A percentile compares a stretch with the other conserved stretches of the same genome.
Evolutionary conservation across 2,329 filamentous ascomycete genomes (phyloP).

Genomic region (Paracorniculantispora psalliotae): DNA sequence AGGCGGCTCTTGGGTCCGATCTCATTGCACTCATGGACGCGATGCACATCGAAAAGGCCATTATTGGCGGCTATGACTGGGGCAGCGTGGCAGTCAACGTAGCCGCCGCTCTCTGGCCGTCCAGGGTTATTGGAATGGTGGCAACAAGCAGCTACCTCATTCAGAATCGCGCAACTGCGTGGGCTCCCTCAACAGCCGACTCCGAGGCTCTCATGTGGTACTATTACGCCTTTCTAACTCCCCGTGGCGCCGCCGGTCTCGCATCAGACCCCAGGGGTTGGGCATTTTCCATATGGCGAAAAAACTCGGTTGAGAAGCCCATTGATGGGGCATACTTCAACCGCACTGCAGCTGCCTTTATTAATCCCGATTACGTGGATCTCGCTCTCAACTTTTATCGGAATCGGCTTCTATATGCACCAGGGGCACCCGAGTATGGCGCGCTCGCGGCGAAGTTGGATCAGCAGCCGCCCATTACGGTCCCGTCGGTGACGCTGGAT

Average conservation of each 20-base stretch:
- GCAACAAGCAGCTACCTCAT: slow-evolving; percentile 8
- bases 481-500: neutral
- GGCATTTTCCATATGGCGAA: neutral
- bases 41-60: slow-evolving; percentile 7
- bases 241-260: neutral
- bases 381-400: slow-evolving; percentile 13
- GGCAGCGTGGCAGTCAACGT: slow-evolving; percentile 9
- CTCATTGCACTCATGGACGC: slow-evolving; percentile 10
- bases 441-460: slow-evolving; percentile 3
- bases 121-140: slow-evolving; percentile 4
- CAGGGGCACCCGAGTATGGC: slow-evolving; percentile 10
- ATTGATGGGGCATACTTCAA: neutral
- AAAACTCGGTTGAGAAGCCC: neutral
- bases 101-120: slow-evolving; percentile 6
- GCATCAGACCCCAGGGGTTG: slow-evolving; percentile 4
- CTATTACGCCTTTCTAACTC: slow-evolving; percentile 9
- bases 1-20: slow-evolving; percentile 7
- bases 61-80: slow-evolving; percentile 9
- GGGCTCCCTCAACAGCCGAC: neutral
- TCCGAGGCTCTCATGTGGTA: slow-evolving; percentile 3
- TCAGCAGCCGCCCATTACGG: neutral
- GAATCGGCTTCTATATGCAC: slow-evolving; percentile 11
- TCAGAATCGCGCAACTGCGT: slow-evolving; percentile 8
- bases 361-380: slow-evolving; percentile 11
- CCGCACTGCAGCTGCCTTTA: neutral